Evolutionary conservation across 192 early-diverging fungal genomes (phyloP), one percentile per base, ranked within the genome.

Genomic region (Phycomyces blakesleeanus): DNA sequence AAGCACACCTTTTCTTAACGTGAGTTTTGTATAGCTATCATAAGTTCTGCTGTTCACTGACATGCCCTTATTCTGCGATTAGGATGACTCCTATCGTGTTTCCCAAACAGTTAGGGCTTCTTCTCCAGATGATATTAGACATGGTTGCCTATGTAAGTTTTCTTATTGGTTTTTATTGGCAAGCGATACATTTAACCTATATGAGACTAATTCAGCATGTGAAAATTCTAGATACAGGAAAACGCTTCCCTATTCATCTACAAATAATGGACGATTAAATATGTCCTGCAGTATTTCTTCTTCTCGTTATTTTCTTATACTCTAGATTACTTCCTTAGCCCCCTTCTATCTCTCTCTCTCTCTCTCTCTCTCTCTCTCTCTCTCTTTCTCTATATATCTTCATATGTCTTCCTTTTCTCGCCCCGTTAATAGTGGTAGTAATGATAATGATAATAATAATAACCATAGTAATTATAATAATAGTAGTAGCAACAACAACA

Each of bases 1-100:
- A 59, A 76, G 74, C 1, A 84, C 81, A 0, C 76, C 73, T 18
- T 84, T 84, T 34, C 52, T 84, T 25, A 72, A 82, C 44, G 83
- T 81, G 70, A 75, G 60, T 21, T n/a, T 29, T 58, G 8, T 9
- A 6, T 16, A 26, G n/a, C n/a, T n/a, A 37, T 8, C 24, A 21
- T 11, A 37, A 34, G 27, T 9, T 20, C 9, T 22, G 6, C n/a
- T n/a, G n/a, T n/a, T n/a, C n/a, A 34, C 21, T 15, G 24, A 34
- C 38, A 22, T 21, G 14, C 29, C 47, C 2, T 21, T 24, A 3
- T 58, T 21, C 20, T n/a, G 22, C 24, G 16, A 20, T n/a, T 49
- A 71, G 68, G 68, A 71, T 21, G 62, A 64, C 27, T 64, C 68
- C 14, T 71, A 54, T 59, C 26, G 57, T 37, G 62, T 64, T n/a